Percentiles rank a stretch among this genome's conserved stretches.
Evolutionary conservation across 1,139 yeast species (phyloP).

Genomic region (Candida sanyaensis): DNA sequence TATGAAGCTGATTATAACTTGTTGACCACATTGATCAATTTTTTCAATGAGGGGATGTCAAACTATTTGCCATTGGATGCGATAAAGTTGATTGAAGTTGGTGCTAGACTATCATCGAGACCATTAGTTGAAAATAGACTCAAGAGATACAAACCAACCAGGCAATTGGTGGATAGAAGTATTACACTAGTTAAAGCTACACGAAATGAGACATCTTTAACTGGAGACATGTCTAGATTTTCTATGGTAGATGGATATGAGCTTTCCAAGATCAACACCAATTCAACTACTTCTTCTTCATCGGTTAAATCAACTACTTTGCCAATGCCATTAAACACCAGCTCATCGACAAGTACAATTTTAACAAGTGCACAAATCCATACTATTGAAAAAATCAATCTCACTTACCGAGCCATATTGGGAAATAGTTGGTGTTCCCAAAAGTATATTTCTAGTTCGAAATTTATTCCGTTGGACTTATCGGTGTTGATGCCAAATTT

Average conservation of each 20-base stretch:
- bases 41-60: conserved; percentile 73
- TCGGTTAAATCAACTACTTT: conserved; percentile 41
- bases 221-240: conserved; percentile 29
- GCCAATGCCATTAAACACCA: conserved; percentile 46
- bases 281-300: conserved; percentile 34
- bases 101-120: conserved; percentile 52
- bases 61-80: conserved; percentile 62
- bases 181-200: conserved; percentile 35
- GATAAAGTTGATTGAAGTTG: conserved; percentile 58
- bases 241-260: conserved; percentile 56
- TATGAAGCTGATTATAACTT: conserved; percentile 58
- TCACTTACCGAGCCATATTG: conserved; percentile 52
- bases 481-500: conserved; percentile 34
- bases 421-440: conserved; percentile 51
- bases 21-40: conserved; percentile 69
- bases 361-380: conserved; percentile 39
- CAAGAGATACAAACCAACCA: conserved; percentile 17
- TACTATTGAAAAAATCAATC: conserved; percentile 46
- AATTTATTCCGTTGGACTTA: conserved; percentile 32
- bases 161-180: conserved; percentile 49
- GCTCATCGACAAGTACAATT: conserved; percentile 38
- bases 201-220: conserved; percentile 22
- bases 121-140: conserved; percentile 33
- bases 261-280: conserved; percentile 47
- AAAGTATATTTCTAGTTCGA: conserved; percentile 26